These are phyloP conservation scores for Alternaria conjuncta DNA, from an alignment of 2,329 filamentous ascomycete genomes.

Conservation along the genomic window DNA sequence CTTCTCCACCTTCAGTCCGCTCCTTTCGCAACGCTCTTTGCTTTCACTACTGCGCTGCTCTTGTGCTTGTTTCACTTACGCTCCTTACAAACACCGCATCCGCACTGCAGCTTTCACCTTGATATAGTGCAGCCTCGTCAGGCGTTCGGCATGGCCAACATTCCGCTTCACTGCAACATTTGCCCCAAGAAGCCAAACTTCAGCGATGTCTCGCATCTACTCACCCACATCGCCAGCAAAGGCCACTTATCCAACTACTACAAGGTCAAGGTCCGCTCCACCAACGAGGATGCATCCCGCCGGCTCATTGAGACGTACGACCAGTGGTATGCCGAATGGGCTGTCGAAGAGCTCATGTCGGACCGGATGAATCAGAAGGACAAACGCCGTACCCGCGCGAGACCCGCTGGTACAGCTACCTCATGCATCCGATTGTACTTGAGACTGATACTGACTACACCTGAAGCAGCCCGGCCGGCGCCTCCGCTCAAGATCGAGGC, in stretches of 20 bases:
- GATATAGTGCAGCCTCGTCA: constrained; percentile 2
- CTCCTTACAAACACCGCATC: constrained; percentile 29
- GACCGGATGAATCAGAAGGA: constrained; percentile 81
- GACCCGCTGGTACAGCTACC: constrained; percentile 36
- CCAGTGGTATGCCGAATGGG: constrained; percentile 76
- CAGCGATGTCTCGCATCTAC: constrained; percentile 87
- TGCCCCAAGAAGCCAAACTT: constrained; percentile 82
- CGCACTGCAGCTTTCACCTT: constrained; percentile 8
- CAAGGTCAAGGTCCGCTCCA: constrained; percentile 76
- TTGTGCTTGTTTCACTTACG: constrained; percentile 28
- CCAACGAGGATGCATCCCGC: constrained; percentile 70
- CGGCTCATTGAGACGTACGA: constrained; percentile 72
- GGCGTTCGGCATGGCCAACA: constrained; percentile 51
- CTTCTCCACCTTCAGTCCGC: constrained; percentile 43
- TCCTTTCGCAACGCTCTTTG: constrained; percentile 45
- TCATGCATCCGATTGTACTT: not conserved
- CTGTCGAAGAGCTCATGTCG: constrained; percentile 74
- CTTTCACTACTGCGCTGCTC: constrained; percentile 31
- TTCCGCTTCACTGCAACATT: constrained; percentile 80
- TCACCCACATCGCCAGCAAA: constrained; percentile 92
- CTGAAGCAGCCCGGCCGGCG: constrained; percentile 30
- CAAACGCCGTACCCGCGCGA: constrained; percentile 62
- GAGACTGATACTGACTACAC: constrained; percentile 27
- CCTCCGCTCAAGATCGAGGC: constrained; percentile 34
- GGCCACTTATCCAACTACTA: constrained; percentile 87